Percentiles rank a stretch among this genome's conserved stretches.
Evolutionary conservation across 495 filamentous ascomycete genomes (phyloP).

Genomic region (Trichoderma asperelloides): DNA sequence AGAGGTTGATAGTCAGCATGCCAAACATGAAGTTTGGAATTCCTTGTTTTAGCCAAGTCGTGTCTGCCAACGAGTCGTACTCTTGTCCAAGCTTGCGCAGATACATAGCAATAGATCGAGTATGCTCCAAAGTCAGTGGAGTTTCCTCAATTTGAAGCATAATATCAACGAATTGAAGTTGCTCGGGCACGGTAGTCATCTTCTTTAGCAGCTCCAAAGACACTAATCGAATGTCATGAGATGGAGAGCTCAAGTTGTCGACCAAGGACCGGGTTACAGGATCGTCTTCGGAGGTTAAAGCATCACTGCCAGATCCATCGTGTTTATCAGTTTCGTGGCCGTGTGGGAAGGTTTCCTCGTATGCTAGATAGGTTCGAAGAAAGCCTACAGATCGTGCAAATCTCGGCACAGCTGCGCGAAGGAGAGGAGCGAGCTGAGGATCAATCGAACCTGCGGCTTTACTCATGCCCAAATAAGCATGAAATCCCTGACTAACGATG

Average conservation of each 20-base stretch:
- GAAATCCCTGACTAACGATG: slow-evolving; percentile 48
- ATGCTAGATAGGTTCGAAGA: slow-evolving; percentile 54
- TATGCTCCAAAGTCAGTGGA: slow-evolving; percentile 64
- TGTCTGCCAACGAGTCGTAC: slow-evolving; percentile 46
- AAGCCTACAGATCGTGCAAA: slow-evolving; percentile 57
- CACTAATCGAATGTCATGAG: slow-evolving; percentile 58
- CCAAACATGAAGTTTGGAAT: slow-evolving; percentile 83
- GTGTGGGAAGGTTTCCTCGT: slow-evolving; percentile 42
- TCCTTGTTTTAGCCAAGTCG: slow-evolving; percentile 58
- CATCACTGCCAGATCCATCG: neutral
- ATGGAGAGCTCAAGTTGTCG: slow-evolving; percentile 61
- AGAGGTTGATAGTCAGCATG: slow-evolving; percentile 71
- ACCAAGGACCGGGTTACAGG: slow-evolving; percentile 53
- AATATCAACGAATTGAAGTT: slow-evolving; percentile 35
- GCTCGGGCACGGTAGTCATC: slow-evolving; percentile 27
- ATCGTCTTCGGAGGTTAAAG: slow-evolving; percentile 29
- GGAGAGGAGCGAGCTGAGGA: slow-evolving; percentile 42
- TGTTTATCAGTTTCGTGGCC: slow-evolving; percentile 17
- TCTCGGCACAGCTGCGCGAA: slow-evolving; percentile 50
- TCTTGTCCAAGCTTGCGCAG: slow-evolving; percentile 63
- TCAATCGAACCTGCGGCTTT: slow-evolving; percentile 41
- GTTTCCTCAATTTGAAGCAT: slow-evolving; percentile 68
- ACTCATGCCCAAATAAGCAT: slow-evolving; percentile 43
- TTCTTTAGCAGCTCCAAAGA: slow-evolving; percentile 60
- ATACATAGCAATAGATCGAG: slow-evolving; percentile 69